A percentile compares a stretch with the other conserved stretches of the same genome.
phyloP scores from a whole-genome alignment of 129 eudicot species.

The Sambucus nigra region DNA sequence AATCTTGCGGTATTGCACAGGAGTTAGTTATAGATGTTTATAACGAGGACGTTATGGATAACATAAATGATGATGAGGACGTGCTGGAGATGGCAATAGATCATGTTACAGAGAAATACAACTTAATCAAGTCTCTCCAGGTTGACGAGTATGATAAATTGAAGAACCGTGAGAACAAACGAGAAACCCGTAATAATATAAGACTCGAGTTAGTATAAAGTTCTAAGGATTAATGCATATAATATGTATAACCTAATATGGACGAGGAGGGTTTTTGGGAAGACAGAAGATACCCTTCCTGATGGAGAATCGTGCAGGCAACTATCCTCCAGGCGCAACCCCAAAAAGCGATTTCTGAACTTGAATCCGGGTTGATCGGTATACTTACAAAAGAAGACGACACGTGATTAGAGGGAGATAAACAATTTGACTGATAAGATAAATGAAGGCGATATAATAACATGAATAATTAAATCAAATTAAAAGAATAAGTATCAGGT shows the following conservation, averaged over 20 bases:
- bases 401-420: conserved; percentile 51
- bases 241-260: conserved; percentile 61
- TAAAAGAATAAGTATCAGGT: conserved; percentile 75
- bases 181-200: conserved; percentile 56
- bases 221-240: conserved; percentile 65
- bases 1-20: conserved; percentile 75
- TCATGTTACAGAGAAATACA: conserved; percentile 63
- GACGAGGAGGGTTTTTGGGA: conserved; percentile 94
- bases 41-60: conserved; percentile 44
- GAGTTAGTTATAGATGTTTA: conserved; percentile 81
- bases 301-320: conserved; percentile 83
- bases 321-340: conserved; percentile 77
- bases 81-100: conserved; percentile 62
- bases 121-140: conserved; percentile 47
- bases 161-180: conserved; percentile 47
- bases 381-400: conserved; percentile 61
- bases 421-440: conserved; percentile 58
- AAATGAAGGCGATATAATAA: conserved; percentile 68
- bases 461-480: conserved; percentile 67
- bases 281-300: conserved; percentile 51
- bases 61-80: conserved; percentile 60
- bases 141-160: conserved; percentile 60
- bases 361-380: conserved; percentile 85
- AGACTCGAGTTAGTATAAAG: conserved; percentile 62
- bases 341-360: conserved; percentile 53